These are phyloP conservation scores for Entrophospora sp. DNA, from an alignment of 192 early-diverging fungal species.

Conservation along the genomic window DNA sequence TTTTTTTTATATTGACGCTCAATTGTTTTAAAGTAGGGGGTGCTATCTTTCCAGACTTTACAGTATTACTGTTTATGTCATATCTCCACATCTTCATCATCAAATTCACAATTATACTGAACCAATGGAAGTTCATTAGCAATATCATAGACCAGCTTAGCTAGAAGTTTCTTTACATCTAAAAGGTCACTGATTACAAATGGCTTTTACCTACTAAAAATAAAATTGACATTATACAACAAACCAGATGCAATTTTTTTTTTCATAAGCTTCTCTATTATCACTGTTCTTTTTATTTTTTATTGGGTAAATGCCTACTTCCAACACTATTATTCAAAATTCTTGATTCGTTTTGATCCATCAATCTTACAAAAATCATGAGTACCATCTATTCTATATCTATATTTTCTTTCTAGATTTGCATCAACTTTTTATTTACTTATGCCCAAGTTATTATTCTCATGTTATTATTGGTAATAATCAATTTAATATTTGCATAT, in stretches of 20 bases:
- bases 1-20: too few species aligned
- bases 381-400: slow-evolving; percentile 66
- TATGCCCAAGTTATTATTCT: slow-evolving; percentile 89
- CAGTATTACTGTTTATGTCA: too few species aligned
- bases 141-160: slow-evolving; percentile 88
- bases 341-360: slow-evolving; percentile 68
- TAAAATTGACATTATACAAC: slow-evolving; percentile 90
- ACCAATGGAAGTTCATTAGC: slow-evolving; percentile 85
- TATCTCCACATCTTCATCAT: slow-evolving; percentile 40
- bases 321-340: slow-evolving; percentile 69
- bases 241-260: slow-evolving; percentile 96
- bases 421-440: slow-evolving; percentile 72
- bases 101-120: slow-evolving; percentile 77
- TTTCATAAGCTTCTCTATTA: slow-evolving; percentile 47
- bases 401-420: slow-evolving; percentile 56
- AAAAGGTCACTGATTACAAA: slow-evolving; percentile 59
- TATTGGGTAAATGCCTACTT: slow-evolving; percentile 6
- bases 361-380: slow-evolving; percentile 98
- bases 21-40: too few species aligned
- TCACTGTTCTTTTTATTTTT: slow-evolving; percentile 19
- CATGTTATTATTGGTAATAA: slow-evolving; percentile 80
- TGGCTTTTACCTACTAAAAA: slow-evolving; percentile 76
- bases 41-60: too few species aligned
- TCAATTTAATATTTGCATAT: slow-evolving; percentile 75
- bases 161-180: slow-evolving; percentile 50